phyloP scores from a whole-genome alignment of 371 early-diverging fungal genomes.

The Apophysomyces variabilis region DNA sequence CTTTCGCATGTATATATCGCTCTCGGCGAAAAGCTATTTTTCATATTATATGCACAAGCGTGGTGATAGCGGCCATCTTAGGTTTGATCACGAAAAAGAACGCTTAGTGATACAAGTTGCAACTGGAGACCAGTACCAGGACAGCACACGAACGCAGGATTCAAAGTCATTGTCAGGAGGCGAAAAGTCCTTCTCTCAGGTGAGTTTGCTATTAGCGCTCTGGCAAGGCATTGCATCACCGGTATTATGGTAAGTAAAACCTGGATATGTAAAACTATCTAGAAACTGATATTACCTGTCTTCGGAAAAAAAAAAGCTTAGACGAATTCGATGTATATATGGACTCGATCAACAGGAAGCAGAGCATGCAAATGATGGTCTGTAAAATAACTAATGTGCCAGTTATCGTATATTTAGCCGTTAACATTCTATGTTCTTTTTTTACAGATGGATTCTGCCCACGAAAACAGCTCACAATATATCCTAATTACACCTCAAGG shows the following conservation, averaged over 20 bases:
- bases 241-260: constrained; percentile 74
- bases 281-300: not conserved
- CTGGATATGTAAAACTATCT: not conserved
- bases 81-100: constrained; percentile 79
- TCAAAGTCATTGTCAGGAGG: constrained; percentile 96
- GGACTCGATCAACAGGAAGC: constrained; percentile 96
- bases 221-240: constrained; percentile 98
- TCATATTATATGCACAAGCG: constrained; percentile 73
- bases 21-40: constrained; percentile 77
- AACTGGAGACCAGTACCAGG: constrained; percentile 47
- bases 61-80: constrained; percentile 87
- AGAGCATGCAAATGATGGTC: constrained; percentile 85
- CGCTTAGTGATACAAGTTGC: constrained; percentile 65
- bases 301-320: constrained; percentile 54
- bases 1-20: constrained; percentile 75
- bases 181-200: constrained; percentile 98
- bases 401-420: not conserved
- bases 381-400: not conserved
- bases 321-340: constrained; percentile 99
- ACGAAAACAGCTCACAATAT: constrained; percentile 81
- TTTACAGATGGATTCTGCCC: constrained; percentile 75
- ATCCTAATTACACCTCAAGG: constrained; percentile 95
- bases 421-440: not conserved
- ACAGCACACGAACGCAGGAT: constrained; percentile 71
- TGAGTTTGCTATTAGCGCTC: constrained; percentile 94